phyloP scores from a whole-genome alignment of 2,329 filamentous ascomycete species.

The Malbranchea zuffiana region DNA sequence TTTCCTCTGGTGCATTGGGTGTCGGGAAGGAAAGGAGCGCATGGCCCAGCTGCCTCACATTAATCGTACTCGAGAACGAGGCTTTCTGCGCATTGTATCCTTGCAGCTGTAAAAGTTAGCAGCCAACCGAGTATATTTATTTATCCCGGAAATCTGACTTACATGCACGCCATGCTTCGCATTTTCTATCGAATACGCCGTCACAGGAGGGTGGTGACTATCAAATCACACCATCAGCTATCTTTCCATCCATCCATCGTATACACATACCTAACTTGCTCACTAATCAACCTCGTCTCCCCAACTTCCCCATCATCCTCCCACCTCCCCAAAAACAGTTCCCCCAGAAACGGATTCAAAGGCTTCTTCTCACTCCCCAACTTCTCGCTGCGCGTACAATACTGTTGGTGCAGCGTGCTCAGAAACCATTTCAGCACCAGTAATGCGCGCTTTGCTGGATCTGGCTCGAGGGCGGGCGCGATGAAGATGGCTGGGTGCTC shows the following conservation, averaged over 20 bases:
- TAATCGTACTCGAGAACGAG: conserved; percentile 85
- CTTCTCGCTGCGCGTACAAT: conserved; percentile 63
- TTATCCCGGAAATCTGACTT: conserved; percentile 15
- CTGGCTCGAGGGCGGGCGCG: conserved; percentile 66
- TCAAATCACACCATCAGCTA: conserved; percentile 9
- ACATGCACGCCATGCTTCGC: conserved; percentile 62
- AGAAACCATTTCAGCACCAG: conserved; percentile 96
- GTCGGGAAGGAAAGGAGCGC: conserved; percentile 60
- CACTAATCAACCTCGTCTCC: conserved; percentile 75
- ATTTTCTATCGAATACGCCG: conserved; percentile 88
- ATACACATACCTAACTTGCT: conserved; percentile 63
- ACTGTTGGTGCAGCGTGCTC: conserved; percentile 81
- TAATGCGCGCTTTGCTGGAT: conserved; percentile 70
- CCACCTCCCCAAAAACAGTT: conserved; percentile 90
- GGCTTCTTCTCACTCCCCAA: conserved; percentile 94
- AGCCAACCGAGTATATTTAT: conserved; percentile 3
- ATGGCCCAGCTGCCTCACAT: conserved; percentile 89
- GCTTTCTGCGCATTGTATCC: conserved; percentile 97
- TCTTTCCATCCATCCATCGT: background rate
- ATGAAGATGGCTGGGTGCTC: conserved; percentile 68
- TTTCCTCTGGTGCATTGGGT: conserved; percentile 39
- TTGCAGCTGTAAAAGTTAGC: conserved; percentile 36
- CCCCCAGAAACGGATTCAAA: conserved; percentile 88
- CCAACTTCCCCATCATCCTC: conserved; percentile 58
- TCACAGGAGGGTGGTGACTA: conserved; percentile 84